phyloP scores from a whole-genome alignment of 2,329 filamentous ascomycete genomes.

The Apiospora malaysiana region DNA sequence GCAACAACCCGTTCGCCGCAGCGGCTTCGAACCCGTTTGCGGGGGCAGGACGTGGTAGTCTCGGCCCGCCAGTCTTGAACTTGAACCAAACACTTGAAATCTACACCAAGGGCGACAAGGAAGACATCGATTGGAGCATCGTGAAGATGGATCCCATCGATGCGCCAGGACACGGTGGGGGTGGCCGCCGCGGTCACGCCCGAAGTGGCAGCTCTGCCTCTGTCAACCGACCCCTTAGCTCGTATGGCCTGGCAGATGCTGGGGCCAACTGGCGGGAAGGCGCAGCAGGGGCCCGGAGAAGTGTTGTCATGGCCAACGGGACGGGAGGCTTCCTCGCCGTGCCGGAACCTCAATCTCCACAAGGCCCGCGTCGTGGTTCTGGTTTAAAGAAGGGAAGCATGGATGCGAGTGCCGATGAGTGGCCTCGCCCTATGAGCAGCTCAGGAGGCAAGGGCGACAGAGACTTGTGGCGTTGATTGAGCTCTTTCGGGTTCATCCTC shows the following conservation, averaged over 20 bases:
- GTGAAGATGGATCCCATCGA: conserved; percentile 51
- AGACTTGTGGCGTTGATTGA: conserved; percentile 48
- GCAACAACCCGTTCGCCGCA: conserved; percentile 64
- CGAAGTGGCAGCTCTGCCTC: conserved; percentile 33
- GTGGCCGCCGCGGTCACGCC: conserved; percentile 36
- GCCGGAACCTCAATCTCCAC: conserved; percentile 39
- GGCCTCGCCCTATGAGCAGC: conserved; percentile 52
- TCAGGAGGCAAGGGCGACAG: conserved; percentile 46
- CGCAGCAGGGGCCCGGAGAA: conserved; percentile 56
- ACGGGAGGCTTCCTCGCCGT: conserved; percentile 60
- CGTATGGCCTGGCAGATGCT: conserved; percentile 63
- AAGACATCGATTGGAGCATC: conserved; percentile 65
- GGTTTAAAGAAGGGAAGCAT: conserved; percentile 16
- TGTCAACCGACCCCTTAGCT: conserved; percentile 54
- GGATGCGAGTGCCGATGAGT: conserved; percentile 41
- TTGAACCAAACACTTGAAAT: conserved; percentile 63
- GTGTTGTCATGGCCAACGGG: conserved; percentile 59
- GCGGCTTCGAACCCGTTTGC: conserved; percentile 34
- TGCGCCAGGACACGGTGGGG: conserved; percentile 28
- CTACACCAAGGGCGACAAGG: conserved; percentile 61
- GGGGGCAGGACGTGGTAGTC: conserved; percentile 36
- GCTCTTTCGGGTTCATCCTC: not conserved
- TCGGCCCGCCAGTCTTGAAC: conserved; percentile 38
- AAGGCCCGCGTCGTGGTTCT: conserved; percentile 30
- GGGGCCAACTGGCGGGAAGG: conserved; percentile 54